phyloP scores from a whole-genome alignment of 768 basidiomycete species.

The Phylloporus arenicola region DNA sequence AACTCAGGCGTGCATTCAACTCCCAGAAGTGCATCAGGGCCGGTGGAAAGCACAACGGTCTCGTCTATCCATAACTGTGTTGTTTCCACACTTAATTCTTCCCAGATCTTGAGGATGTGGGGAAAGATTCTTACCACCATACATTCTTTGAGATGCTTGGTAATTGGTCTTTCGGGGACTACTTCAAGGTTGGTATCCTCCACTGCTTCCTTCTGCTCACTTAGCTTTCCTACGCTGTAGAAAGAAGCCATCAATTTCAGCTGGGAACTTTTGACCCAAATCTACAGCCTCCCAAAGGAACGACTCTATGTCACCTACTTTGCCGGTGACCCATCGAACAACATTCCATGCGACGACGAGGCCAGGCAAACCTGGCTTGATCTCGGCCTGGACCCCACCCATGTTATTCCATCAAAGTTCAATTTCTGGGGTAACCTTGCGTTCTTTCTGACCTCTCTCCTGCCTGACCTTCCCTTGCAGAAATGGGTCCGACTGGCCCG shows the following conservation, averaged over 20 bases:
- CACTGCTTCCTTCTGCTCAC: neutral
- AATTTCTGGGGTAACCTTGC: conserved; percentile 90
- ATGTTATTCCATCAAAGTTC: conserved; percentile 92
- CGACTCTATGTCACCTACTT: conserved; percentile 97
- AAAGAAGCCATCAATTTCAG: conserved; percentile 90
- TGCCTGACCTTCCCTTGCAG: conserved; percentile 37
- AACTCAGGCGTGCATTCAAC: conserved; percentile 91
- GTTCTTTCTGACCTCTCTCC: neutral
- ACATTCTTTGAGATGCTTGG: conserved; percentile 99
- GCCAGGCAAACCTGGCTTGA: conserved; percentile 83
- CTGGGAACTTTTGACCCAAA: conserved; percentile 89
- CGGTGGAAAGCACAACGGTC: conserved; percentile 98
- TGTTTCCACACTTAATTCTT: conserved; percentile 3
- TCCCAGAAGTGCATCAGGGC: conserved; percentile 98
- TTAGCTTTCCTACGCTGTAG: conserved; percentile 36
- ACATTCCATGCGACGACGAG: conserved; percentile 84
- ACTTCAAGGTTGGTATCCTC: conserved; percentile 79
- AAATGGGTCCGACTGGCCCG: conserved; percentile 98
- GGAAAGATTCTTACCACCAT: conserved; percentile 96
- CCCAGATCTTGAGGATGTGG: conserved; percentile 95
- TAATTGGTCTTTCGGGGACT: conserved; percentile 99
- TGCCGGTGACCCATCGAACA: conserved; percentile 83
- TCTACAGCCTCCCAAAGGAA: conserved; percentile 85
- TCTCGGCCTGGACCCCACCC: conserved; percentile 84
- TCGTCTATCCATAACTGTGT: conserved; percentile 5